Evolutionary conservation across 768 basidiomycete species (phyloP).

Genomic region (Russula sp.): DNA sequence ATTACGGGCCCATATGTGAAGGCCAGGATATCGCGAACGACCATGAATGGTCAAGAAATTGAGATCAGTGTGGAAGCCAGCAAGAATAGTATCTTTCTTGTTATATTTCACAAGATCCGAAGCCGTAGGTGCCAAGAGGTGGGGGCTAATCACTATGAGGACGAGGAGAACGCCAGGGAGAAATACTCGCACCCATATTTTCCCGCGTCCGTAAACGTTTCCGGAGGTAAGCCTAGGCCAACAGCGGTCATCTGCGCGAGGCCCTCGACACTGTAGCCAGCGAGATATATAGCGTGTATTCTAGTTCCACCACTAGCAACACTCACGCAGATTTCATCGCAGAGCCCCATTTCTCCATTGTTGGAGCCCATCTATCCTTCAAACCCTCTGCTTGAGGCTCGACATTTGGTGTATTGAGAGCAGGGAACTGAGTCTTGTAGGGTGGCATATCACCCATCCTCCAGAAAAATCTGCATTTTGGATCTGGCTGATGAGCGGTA

Average conservation of each 20-base stretch:
- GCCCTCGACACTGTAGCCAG: conserved; percentile 58
- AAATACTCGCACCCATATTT: conserved; percentile 61
- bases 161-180: background rate
- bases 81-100: conserved; percentile 74
- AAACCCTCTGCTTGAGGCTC: conserved; percentile 59
- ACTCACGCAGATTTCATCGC: conserved; percentile 85
- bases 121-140: conserved; percentile 89
- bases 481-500: conserved; percentile 73
- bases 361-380: conserved; percentile 56
- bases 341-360: conserved; percentile 81
- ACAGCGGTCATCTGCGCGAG: conserved; percentile 86
- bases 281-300: conserved; percentile 13
- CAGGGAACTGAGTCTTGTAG: conserved; percentile 72
- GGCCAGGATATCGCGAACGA: conserved; percentile 77
- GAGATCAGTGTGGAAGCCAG: conserved; percentile 92
- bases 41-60: conserved; percentile 93
- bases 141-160: conserved; percentile 45
- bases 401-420: conserved; percentile 75
- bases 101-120: conserved; percentile 83
- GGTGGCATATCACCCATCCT: conserved; percentile 71
- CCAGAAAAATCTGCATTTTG: conserved; percentile 94
- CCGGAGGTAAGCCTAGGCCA: conserved; percentile 67
- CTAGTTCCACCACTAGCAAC: background rate
- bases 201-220: conserved; percentile 74
- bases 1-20: conserved; percentile 94